Conservation (phyloP, 176 grass and related monocot species). For the Oryza rufipogon region DNA sequence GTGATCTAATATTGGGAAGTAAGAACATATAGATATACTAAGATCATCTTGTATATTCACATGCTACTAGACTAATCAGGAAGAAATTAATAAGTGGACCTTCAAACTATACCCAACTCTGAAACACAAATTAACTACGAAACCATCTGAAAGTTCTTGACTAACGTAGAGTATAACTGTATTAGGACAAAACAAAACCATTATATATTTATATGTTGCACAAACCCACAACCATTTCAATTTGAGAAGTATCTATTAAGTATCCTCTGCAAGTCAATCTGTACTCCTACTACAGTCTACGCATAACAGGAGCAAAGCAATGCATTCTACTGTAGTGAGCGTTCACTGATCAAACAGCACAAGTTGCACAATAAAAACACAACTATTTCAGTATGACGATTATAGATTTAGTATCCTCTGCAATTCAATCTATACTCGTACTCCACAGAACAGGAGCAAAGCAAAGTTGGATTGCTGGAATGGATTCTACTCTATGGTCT, state of each 20-base stretch:
- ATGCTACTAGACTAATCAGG: neutral
- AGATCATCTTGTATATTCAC: neutral
- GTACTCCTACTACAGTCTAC: neutral
- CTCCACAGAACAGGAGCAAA: neutral
- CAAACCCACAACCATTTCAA: neutral
- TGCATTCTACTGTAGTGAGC: neutral
- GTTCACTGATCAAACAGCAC: neutral
- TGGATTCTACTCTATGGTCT: neutral
- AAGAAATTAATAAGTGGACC: neutral
- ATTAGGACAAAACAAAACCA: neutral
- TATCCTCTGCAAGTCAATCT: neutral
- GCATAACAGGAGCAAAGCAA: neutral
- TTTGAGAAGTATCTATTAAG: neutral
- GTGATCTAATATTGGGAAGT: neutral
- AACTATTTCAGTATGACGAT: neutral
- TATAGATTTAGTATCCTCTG: neutral
- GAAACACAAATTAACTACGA: neutral
- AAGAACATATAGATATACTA: too few species aligned
- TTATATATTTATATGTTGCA: neutral
- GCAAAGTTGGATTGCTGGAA: neutral
- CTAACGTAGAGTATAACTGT: neutral
- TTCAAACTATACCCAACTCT: neutral
- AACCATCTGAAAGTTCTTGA: neutral
- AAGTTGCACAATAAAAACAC: neutral
- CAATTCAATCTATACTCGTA: neutral